Conservation (phyloP, 768 basidiomycete species). For the Suillus weaverae region DNA sequence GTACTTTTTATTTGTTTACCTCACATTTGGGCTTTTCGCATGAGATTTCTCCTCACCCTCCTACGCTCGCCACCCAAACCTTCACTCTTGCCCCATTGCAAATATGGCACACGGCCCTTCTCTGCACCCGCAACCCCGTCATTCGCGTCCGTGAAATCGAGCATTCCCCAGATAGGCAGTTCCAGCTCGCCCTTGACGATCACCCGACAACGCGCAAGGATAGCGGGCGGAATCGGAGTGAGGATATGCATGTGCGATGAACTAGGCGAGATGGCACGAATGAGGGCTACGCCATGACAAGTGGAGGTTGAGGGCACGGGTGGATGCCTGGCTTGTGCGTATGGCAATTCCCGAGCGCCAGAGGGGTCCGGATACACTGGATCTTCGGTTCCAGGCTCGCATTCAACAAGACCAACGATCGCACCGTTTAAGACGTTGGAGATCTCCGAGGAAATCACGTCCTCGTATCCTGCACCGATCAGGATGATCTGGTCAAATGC, state of each 20-base stretch:
- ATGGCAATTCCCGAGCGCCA: conserved; percentile 42
- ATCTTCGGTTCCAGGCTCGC: conserved; percentile 26
- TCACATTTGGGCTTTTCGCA: conserved; percentile 77
- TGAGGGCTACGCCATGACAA: conserved; percentile 76
- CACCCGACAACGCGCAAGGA: conserved; percentile 45
- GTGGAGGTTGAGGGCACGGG: conserved; percentile 62
- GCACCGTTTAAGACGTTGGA: conserved; percentile 74
- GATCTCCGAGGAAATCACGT: conserved; percentile 72
- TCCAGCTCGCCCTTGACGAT: conserved; percentile 89
- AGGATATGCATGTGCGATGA: conserved; percentile 62
- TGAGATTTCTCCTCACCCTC: conserved; percentile 80
- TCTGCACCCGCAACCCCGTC: conserved; percentile 50
- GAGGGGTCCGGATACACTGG: not conserved
- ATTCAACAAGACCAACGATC: conserved; percentile 72
- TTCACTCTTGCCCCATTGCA: conserved; percentile 73
- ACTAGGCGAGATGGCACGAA: conserved; percentile 54
- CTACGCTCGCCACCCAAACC: conserved; percentile 73
- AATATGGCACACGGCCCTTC: conserved; percentile 65
- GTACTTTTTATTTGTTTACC: conserved; percentile 6
- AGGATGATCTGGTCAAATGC: conserved; percentile 68
- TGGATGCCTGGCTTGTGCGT: conserved; percentile 51
- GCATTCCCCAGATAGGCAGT: conserved; percentile 83
- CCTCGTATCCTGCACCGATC: conserved; percentile 74
- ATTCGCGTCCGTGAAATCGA: conserved; percentile 60
- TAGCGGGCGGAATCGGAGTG: conserved; percentile 62